Evolutionary conservation across 208 protist genomes (phyloP).

Genomic region (Crithidia bombi): DNA sequence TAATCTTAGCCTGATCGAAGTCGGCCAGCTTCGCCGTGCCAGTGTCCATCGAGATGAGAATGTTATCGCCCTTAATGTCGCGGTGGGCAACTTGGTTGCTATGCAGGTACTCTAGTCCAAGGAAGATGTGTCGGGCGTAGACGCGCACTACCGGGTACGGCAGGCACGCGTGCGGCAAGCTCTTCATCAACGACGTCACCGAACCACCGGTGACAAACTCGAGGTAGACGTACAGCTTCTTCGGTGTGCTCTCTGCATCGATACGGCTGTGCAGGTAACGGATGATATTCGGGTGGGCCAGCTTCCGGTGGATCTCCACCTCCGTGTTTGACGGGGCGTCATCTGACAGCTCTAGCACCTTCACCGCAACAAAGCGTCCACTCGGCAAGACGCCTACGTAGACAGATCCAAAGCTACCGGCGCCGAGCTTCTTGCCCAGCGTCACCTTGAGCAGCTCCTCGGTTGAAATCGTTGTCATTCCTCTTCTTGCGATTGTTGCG

Average conservation of each 20-base stretch:
- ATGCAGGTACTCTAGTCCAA: slow-evolving; percentile 87
- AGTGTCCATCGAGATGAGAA: slow-evolving; percentile 93
- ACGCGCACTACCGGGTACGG: slow-evolving; percentile 81
- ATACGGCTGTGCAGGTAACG: slow-evolving; percentile 88
- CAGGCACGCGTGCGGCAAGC: slow-evolving; percentile 72
- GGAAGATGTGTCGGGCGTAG: slow-evolving; percentile 90
- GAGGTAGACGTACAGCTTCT: slow-evolving; percentile 90
- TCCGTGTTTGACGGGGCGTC: slow-evolving; percentile 85
- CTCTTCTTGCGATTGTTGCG: no score
- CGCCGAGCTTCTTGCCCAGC: slow-evolving; percentile 90
- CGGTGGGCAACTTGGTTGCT: slow-evolving; percentile 89
- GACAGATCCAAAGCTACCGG: slow-evolving; percentile 89
- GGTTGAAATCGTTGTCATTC: slow-evolving; percentile 57
- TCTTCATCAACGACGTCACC: slow-evolving; percentile 90
- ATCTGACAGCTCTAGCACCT: slow-evolving; percentile 85
- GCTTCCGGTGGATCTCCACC: slow-evolving; percentile 89
- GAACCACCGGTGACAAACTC: slow-evolving; percentile 94
- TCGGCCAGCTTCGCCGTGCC: slow-evolving; percentile 97
- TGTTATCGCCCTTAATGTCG: slow-evolving; percentile 93
- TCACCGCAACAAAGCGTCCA: slow-evolving; percentile 90
- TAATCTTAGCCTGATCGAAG: slow-evolving; percentile 96
- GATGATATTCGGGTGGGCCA: slow-evolving; percentile 93
- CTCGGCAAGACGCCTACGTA: slow-evolving; percentile 88
- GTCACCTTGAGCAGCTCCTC: slow-evolving; percentile 80
- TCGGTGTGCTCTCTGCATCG: slow-evolving; percentile 79